phyloP scores from a whole-genome alignment of 129 eudicot species.

The Escallonia rubra region DNA sequence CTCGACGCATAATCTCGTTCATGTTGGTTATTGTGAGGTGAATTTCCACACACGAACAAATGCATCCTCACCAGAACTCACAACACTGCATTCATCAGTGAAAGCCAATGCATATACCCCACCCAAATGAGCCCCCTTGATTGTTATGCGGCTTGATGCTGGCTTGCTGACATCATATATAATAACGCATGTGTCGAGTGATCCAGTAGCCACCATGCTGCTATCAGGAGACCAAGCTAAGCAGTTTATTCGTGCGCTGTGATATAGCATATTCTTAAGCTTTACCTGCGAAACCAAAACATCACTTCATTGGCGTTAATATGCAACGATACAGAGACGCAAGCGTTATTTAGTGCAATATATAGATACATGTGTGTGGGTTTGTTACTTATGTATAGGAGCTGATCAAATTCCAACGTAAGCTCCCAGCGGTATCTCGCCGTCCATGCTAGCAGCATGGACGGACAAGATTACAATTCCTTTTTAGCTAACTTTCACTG shows the following conservation, averaged over 20 bases:
- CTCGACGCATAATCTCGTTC: neutral
- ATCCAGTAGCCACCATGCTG: slow-evolving; percentile 93
- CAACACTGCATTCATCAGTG: slow-evolving; percentile 51
- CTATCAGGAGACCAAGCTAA: slow-evolving; percentile 92
- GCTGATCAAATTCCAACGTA: no score
- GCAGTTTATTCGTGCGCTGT: slow-evolving; percentile 87
- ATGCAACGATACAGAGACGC: no score
- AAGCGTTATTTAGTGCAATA: no score
- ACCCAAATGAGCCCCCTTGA: slow-evolving; percentile 92
- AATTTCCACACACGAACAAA: slow-evolving; percentile 78
- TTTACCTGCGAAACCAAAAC: slow-evolving; percentile 46
- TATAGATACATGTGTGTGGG: no score
- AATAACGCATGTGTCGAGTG: slow-evolving; percentile 87
- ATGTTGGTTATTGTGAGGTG: slow-evolving; percentile 36
- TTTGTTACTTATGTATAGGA: no score
- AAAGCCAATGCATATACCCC: slow-evolving; percentile 91
- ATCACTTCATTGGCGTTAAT: no score
- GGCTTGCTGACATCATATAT: slow-evolving; percentile 79
- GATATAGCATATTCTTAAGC: slow-evolving; percentile 89
- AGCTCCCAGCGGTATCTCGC: no score
- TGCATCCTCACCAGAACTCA: slow-evolving; percentile 95
- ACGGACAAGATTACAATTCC: no score
- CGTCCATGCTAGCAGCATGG: no score
- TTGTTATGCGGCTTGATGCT: slow-evolving; percentile 66
- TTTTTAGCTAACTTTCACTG: no score